Conservation (phyloP, 805 yeast genomes). For the Ogataea saltuana region DNA sequence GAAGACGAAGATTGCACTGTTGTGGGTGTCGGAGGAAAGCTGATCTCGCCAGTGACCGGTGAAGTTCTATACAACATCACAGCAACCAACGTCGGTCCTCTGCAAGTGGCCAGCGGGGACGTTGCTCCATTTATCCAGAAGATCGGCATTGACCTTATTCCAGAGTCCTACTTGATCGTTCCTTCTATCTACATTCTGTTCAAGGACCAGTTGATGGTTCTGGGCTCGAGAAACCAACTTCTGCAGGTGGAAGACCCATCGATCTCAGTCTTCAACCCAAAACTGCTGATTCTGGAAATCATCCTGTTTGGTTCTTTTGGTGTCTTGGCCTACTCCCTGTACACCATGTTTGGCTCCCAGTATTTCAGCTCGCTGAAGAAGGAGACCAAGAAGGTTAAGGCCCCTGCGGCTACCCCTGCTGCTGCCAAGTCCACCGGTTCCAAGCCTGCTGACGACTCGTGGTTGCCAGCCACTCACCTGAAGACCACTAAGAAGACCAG, state of each 20-base stretch:
- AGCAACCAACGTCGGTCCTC: slow-evolving; percentile 62
- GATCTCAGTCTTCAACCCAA: slow-evolving; percentile 71
- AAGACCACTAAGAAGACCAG: slow-evolving; percentile 35
- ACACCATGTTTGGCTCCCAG: slow-evolving; percentile 44
- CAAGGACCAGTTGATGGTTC: slow-evolving; percentile 50
- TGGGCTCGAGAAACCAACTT: slow-evolving; percentile 59
- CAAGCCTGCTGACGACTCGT: slow-evolving; percentile 42
- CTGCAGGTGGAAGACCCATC: slow-evolving; percentile 62
- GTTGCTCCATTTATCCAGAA: slow-evolving; percentile 54
- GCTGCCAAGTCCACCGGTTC: slow-evolving; percentile 34
- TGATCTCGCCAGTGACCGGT: slow-evolving; percentile 56
- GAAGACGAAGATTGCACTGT: slow-evolving; percentile 53
- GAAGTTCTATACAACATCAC: slow-evolving; percentile 61
- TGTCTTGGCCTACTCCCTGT: slow-evolving; percentile 49
- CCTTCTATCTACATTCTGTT: slow-evolving; percentile 59
- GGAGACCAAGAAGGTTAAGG: slow-evolving; percentile 31
- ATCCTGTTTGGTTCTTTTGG: slow-evolving; percentile 51
- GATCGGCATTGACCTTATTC: slow-evolving; percentile 56
- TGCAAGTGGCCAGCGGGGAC: slow-evolving; percentile 51
- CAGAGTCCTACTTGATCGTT: slow-evolving; percentile 56
- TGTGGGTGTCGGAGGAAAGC: slow-evolving; percentile 69
- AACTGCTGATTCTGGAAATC: slow-evolving; percentile 62
- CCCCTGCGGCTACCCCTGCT: slow-evolving; percentile 30
- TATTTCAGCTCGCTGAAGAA: slow-evolving; percentile 45
- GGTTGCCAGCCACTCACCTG: slow-evolving; percentile 62